Percentiles rank a stretch among this genome's conserved stretches.
phyloP scores from a whole-genome alignment of 2,329 filamentous ascomycete species.

The Fusarium sp. region DNA sequence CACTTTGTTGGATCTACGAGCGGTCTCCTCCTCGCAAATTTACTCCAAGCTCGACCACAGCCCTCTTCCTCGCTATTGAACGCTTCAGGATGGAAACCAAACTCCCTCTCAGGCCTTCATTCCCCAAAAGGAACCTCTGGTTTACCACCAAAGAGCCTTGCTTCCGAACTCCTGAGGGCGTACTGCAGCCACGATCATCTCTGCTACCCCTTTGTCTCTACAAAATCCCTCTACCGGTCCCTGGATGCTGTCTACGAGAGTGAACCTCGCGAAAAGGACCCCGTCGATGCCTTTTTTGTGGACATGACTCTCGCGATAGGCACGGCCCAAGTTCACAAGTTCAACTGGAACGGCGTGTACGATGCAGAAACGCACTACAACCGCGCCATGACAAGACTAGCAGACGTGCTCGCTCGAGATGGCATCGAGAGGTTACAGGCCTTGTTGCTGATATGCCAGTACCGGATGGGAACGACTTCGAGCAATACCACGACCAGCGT shows the following conservation, averaged over 20 bases:
- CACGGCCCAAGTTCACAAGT: constrained; percentile 56
- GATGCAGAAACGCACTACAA: constrained; percentile 57
- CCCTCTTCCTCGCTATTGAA: constrained; percentile 17
- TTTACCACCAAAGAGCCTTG: constrained; percentile 51
- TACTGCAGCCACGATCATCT: constrained; percentile 58
- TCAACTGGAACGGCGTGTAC: constrained; percentile 57
- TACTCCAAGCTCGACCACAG: constrained; percentile 47
- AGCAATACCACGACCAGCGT: constrained; percentile 54
- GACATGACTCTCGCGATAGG: constrained; percentile 59
- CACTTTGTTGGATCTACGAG: constrained; percentile 57
- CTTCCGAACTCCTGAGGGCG: constrained; percentile 52
- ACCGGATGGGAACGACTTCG: constrained; percentile 54
- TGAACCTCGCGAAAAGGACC: constrained; percentile 32
- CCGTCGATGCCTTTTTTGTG: constrained; percentile 54
- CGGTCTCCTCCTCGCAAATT: constrained; percentile 55
- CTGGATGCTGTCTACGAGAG: constrained; percentile 48
- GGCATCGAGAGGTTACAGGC: constrained; percentile 55
- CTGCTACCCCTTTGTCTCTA: constrained; percentile 56
- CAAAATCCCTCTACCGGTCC: constrained; percentile 43
- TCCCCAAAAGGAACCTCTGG: constrained; percentile 25
- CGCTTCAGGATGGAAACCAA: constrained; percentile 30
- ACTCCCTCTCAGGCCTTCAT: constrained; percentile 4
- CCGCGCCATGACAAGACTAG: constrained; percentile 52
- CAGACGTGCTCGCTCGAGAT: constrained; percentile 51
- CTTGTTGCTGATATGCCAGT: constrained; percentile 57